Conservation (phyloP, 148 eudicot genomes). For the Polygonum maritimum region DNA sequence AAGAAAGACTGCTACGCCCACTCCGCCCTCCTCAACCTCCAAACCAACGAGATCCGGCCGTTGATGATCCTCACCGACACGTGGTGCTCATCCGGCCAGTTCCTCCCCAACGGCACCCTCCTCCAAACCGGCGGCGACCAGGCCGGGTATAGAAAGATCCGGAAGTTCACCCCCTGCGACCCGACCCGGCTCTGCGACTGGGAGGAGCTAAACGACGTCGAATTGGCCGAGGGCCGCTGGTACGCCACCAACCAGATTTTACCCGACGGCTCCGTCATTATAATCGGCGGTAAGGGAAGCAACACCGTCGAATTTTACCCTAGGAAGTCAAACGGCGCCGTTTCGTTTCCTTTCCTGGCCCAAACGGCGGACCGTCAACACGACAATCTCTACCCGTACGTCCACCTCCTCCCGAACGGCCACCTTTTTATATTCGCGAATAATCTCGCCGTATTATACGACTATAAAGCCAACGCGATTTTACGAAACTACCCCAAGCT, state of each 20-base stretch:
- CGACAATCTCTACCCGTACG: slow-evolving; percentile 82
- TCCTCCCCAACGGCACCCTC: slow-evolving; percentile 86
- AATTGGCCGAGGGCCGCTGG: slow-evolving; percentile 59
- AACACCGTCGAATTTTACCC: slow-evolving; percentile 62
- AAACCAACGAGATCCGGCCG: slow-evolving; percentile 49
- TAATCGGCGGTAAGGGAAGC: slow-evolving; percentile 54
- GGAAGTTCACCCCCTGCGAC: slow-evolving; percentile 54
- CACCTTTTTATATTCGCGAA: slow-evolving; percentile 74
- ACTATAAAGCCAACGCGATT: slow-evolving; percentile 25
- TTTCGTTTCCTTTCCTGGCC: slow-evolving; percentile 47
- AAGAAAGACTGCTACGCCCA: slow-evolving; percentile 72
- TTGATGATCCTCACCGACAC: slow-evolving; percentile 77
- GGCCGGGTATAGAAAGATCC: slow-evolving; percentile 52
- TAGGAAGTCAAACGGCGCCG: slow-evolving; percentile 33
- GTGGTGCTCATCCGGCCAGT: slow-evolving; percentile 98
- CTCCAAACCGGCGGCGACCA: slow-evolving; percentile 78
- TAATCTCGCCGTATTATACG: slow-evolving; percentile 55
- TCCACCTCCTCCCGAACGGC: slow-evolving; percentile 73
- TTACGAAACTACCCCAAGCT: slow-evolving; percentile 39
- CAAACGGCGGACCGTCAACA: slow-evolving; percentile 52
- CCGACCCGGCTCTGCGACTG: slow-evolving; percentile 51
- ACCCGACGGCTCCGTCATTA: slow-evolving; percentile 62
- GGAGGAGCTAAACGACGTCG: slow-evolving; percentile 53
- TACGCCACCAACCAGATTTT: slow-evolving; percentile 76
- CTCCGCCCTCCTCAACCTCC: slow-evolving; percentile 61